Evolutionary conservation across 2,329 filamentous ascomycete species (phyloP).

Genomic region (Huntiella abstrusa): DNA sequence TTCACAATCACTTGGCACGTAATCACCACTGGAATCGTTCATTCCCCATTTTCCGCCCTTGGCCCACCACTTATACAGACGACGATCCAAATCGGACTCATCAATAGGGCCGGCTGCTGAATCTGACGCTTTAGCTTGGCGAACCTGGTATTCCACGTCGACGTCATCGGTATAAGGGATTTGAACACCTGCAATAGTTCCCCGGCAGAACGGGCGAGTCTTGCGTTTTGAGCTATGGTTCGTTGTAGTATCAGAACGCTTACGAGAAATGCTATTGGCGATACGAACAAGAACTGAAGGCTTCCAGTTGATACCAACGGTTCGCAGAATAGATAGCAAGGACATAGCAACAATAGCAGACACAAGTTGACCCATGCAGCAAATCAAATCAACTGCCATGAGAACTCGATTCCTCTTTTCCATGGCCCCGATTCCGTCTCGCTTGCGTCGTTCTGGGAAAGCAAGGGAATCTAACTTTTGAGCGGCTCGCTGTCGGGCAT

Average conservation of each 20-base stretch:
- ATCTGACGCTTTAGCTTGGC: slow-evolving; percentile 31
- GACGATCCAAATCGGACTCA: slow-evolving; percentile 51
- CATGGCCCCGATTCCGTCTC: slow-evolving; percentile 55
- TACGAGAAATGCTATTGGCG: slow-evolving; percentile 16
- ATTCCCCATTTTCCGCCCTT: slow-evolving; percentile 71
- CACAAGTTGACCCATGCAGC: slow-evolving; percentile 51
- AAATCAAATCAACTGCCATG: slow-evolving; percentile 55
- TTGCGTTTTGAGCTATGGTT: neutral
- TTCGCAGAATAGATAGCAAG: slow-evolving; percentile 14
- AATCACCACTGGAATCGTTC: slow-evolving; percentile 64
- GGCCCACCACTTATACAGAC: slow-evolving; percentile 72
- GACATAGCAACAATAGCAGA: slow-evolving; percentile 38
- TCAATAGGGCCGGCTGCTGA: slow-evolving; percentile 22
- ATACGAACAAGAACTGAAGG: slow-evolving; percentile 30
- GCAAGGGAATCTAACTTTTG: slow-evolving; percentile 29
- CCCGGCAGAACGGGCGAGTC: neutral
- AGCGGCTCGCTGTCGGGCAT: slow-evolving; percentile 50
- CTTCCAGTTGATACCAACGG: slow-evolving; percentile 7
- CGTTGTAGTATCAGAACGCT: neutral
- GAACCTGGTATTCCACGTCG: slow-evolving; percentile 67
- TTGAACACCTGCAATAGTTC: slow-evolving; percentile 7
- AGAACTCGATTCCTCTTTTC: slow-evolving; percentile 65
- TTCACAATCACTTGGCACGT: slow-evolving; percentile 31
- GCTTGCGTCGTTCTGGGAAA: slow-evolving; percentile 21
- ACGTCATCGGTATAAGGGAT: slow-evolving; percentile 33